These are phyloP conservation scores for Pezicula radicicola DNA, from an alignment of 2,329 filamentous ascomycete species.

Conservation along the genomic window DNA sequence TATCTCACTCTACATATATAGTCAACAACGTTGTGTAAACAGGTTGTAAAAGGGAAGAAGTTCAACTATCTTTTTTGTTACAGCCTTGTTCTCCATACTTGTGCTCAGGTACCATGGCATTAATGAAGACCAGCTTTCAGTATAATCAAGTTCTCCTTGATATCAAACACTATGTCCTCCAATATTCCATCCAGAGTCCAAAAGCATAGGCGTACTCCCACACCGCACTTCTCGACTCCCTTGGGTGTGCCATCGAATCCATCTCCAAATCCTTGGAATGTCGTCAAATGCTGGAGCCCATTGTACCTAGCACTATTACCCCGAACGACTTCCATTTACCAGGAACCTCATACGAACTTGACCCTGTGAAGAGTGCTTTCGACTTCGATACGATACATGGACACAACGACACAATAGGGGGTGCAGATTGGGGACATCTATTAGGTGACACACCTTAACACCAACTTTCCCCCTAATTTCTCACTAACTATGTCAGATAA, in stretches of 20 bases:
- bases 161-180: conserved; percentile 17
- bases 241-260: conserved; percentile 18
- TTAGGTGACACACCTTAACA: conserved; percentile 15
- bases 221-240: conserved; percentile 15
- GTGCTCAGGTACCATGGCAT: neutral
- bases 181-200: conserved; percentile 6
- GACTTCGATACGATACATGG: conserved; percentile 38
- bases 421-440: conserved; percentile 40
- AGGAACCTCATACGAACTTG: conserved; percentile 32
- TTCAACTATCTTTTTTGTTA: neutral
- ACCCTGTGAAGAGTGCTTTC: conserved; percentile 36
- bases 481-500: conserved; percentile 30
- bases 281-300: conserved; percentile 14
- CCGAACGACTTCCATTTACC: conserved; percentile 34
- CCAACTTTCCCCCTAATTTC: neutral
- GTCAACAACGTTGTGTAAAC: no score
- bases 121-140: neutral
- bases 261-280: conserved; percentile 10
- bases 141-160: conserved; percentile 15
- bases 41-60: no score
- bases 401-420: conserved; percentile 39
- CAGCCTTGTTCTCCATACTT: neutral
- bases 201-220: conserved; percentile 10
- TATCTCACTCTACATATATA: no score
- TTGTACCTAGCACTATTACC: conserved; percentile 13